These are phyloP conservation scores for Aegle marmelos DNA, from an alignment of 345 rosid genomes.

Conservation along the genomic window DNA sequence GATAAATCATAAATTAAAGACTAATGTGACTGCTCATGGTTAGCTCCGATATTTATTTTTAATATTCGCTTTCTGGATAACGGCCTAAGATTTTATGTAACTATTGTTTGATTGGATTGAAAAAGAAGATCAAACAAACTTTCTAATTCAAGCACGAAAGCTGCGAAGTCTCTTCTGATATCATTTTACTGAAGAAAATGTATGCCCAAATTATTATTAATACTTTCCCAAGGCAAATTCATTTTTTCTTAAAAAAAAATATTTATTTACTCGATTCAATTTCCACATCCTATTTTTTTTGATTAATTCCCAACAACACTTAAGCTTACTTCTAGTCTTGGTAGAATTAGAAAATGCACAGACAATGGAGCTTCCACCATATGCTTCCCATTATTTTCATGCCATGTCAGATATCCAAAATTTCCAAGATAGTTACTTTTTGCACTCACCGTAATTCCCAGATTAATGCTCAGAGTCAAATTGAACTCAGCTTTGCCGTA, in stretches of 20 bases:
- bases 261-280: background rate
- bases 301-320: background rate
- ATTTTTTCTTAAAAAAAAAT: no score
- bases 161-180: no score
- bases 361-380: background rate
- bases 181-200: no score
- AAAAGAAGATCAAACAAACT: no score
- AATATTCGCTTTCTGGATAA: background rate
- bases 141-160: no score
- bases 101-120: background rate
- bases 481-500: slow-evolving; percentile 22
- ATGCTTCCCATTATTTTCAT: background rate
- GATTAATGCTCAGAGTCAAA: slow-evolving; percentile 24
- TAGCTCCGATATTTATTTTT: background rate
- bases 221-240: no score
- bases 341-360: background rate
- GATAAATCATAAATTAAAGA: background rate
- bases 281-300: background rate
- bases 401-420: slow-evolving; percentile 22
- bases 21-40: background rate
- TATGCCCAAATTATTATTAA: no score
- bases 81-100: no score
- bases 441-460: slow-evolving; percentile 16
- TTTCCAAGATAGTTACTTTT: slow-evolving; percentile 39
- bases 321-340: background rate